A percentile compares a stretch with the other conserved stretches of the same genome.
These are phyloP conservation scores for Brachypodium distachyon DNA, from an alignment of 202 grass and related monocot species.

Conservation along the genomic window DNA sequence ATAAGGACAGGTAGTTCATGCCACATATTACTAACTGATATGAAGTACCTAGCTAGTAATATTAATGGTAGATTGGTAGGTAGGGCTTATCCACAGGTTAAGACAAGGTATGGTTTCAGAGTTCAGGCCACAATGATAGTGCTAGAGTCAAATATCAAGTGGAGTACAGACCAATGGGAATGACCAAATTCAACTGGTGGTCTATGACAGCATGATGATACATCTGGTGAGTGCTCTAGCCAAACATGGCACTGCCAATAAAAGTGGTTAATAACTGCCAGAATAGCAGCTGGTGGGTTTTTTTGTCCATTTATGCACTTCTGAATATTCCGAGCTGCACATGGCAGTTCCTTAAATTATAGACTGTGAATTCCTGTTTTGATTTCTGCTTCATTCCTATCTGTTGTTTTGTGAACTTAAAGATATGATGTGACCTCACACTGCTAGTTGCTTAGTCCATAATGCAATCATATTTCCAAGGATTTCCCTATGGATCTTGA, in stretches of 20 bases:
- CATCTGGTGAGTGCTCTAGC: background rate
- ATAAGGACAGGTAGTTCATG: background rate
- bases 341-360: background rate
- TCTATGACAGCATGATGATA: background rate
- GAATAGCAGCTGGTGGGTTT: background rate
- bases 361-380: background rate
- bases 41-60: background rate
- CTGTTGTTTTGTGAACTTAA: background rate
- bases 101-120: too few relatives aligned
- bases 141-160: background rate
- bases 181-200: background rate
- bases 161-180: background rate
- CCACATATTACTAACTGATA: background rate
- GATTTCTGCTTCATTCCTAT: background rate
- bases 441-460: background rate
- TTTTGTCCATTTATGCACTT: background rate
- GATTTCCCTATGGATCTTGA: background rate
- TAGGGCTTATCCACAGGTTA: too few relatives aligned
- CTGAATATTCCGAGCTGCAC: background rate
- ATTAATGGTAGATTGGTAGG: background rate
- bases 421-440: background rate
- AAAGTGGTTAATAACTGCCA: constrained; percentile 1
- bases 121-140: background rate
- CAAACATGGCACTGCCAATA: background rate
- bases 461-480: constrained; percentile 12